phyloP scores from a whole-genome alignment of 257 asterid species.

The Nicotiana benthamiana region DNA sequence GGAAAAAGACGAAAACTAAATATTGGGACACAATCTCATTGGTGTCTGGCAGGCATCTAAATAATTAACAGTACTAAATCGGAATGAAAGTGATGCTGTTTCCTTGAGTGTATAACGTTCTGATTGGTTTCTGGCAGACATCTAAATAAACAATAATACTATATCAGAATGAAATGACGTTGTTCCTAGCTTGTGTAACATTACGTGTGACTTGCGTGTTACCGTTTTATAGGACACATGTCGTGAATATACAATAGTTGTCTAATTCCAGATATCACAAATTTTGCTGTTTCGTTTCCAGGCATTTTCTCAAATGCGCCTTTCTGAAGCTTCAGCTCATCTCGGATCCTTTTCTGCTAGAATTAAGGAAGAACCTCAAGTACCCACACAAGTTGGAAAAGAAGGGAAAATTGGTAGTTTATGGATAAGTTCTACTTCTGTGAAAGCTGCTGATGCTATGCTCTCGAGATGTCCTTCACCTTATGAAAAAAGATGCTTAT shows the following conservation, averaged over 20 bases:
- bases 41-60: neutral
- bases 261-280: conserved; percentile 9
- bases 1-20: neutral
- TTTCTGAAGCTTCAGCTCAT: conserved; percentile 90
- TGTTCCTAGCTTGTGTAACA: neutral
- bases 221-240: neutral
- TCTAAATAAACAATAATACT: neutral
- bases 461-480: conserved; percentile 80
- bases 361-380: conserved; percentile 76
- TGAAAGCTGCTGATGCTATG: conserved; percentile 90
- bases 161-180: neutral
- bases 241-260: neutral
- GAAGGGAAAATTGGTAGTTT: conserved; percentile 55
- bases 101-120: neutral
- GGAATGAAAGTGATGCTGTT: neutral
- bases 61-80: neutral
- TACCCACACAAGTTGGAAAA: conserved; percentile 37
- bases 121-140: neutral
- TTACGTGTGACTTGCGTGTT: neutral
- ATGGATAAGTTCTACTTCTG: conserved; percentile 70
- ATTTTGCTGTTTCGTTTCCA: conserved; percentile 22
- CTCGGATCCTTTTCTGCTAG: conserved; percentile 82
- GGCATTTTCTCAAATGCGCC: conserved; percentile 99
- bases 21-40: neutral
- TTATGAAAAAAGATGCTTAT: conserved; percentile 85